A percentile compares a stretch with the other conserved stretches of the same genome.
Evolutionary conservation across 2,329 filamentous ascomycete species (phyloP).

Genomic region (Hymenoscyphus fructigenus): DNA sequence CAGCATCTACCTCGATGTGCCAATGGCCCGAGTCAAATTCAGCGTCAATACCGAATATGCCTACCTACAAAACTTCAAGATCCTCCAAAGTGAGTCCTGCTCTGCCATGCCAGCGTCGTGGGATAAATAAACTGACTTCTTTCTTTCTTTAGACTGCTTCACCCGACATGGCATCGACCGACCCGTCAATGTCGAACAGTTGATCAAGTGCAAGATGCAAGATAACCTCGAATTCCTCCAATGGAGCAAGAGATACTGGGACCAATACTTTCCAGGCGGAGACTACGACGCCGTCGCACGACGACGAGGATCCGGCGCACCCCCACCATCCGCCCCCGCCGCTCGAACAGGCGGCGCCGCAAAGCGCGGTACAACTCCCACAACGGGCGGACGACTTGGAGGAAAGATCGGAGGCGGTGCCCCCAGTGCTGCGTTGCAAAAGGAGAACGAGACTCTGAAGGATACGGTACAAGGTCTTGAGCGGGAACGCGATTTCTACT

Average conservation of each 20-base stretch:
- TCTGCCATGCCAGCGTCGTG: background rate
- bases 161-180: slow-evolving; percentile 85
- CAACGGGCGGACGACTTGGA: slow-evolving; percentile 42
- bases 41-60: slow-evolving; percentile 96
- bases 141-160: slow-evolving; percentile 64
- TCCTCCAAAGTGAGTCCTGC: slow-evolving; percentile 74
- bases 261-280: slow-evolving; percentile 94
- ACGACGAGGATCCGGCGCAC: slow-evolving; percentile 72
- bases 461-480: slow-evolving; percentile 94
- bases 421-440: slow-evolving; percentile 69
- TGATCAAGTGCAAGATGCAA: slow-evolving; percentile 99
- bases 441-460: slow-evolving; percentile 86
- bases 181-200: slow-evolving; percentile 80
- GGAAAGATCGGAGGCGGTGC: slow-evolving; percentile 50
- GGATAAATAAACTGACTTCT: background rate
- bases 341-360: slow-evolving; percentile 50
- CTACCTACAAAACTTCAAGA: slow-evolving; percentile 98
- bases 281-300: slow-evolving; percentile 90
- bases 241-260: slow-evolving; percentile 96
- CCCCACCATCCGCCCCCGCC: slow-evolving; percentile 48
- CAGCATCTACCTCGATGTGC: slow-evolving; percentile 93
- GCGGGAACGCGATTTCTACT: slow-evolving; percentile 97
- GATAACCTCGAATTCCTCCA: slow-evolving; percentile 99
- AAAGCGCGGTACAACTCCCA: slow-evolving; percentile 42
- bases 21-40: slow-evolving; percentile 97